Percentiles rank a stretch among this genome's conserved stretches.
Evolutionary conservation across 495 filamentous ascomycete species (phyloP).

Genomic region (Annulohypoxylon moriforme): DNA sequence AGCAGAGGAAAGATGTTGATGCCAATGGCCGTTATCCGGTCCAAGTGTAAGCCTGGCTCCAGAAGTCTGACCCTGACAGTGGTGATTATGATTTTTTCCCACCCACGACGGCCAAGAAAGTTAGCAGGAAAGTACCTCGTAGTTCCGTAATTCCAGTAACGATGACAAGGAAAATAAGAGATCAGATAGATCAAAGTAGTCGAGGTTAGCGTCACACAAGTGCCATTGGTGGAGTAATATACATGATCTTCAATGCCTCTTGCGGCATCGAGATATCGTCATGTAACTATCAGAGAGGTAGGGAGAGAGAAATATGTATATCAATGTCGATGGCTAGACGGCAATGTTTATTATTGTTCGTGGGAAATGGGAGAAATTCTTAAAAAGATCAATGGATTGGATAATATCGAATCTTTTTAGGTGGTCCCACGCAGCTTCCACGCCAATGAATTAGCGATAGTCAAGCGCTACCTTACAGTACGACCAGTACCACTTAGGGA

Average conservation of each 20-base stretch:
- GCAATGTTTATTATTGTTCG: slow-evolving; percentile 3
- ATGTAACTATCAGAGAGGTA: slow-evolving; percentile 18
- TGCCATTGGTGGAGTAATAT: slow-evolving; percentile 44
- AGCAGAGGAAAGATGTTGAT: neutral
- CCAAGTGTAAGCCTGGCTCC: slow-evolving; percentile 37
- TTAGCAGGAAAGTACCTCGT: neutral
- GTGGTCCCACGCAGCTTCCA: slow-evolving; percentile 20
- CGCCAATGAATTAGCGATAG: slow-evolving; percentile 41
- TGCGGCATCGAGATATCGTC: slow-evolving; percentile 40
- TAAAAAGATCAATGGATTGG: slow-evolving; percentile 41
- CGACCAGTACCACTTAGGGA: neutral
- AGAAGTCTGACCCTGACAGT: slow-evolving; percentile 33
- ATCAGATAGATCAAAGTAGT: slow-evolving; percentile 1
- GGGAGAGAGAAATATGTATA: neutral
- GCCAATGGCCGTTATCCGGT: slow-evolving; percentile 29
- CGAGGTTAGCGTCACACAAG: slow-evolving; percentile 32
- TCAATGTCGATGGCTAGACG: slow-evolving; percentile 1
- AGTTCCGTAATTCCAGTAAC: neutral
- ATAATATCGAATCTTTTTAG: slow-evolving; percentile 37
- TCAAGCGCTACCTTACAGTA: slow-evolving; percentile 21
- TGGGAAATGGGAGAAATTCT: slow-evolving; percentile 29
- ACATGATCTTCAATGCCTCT: slow-evolving; percentile 44
- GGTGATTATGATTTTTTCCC: slow-evolving; percentile 20
- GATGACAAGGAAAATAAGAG: slow-evolving; percentile 13
- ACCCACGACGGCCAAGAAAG: slow-evolving; percentile 22